A percentile compares a stretch with the other conserved stretches of the same genome.
Evolutionary conservation across 2,329 filamentous ascomycete species (phyloP).

Genomic region (Fusarium sororula): DNA sequence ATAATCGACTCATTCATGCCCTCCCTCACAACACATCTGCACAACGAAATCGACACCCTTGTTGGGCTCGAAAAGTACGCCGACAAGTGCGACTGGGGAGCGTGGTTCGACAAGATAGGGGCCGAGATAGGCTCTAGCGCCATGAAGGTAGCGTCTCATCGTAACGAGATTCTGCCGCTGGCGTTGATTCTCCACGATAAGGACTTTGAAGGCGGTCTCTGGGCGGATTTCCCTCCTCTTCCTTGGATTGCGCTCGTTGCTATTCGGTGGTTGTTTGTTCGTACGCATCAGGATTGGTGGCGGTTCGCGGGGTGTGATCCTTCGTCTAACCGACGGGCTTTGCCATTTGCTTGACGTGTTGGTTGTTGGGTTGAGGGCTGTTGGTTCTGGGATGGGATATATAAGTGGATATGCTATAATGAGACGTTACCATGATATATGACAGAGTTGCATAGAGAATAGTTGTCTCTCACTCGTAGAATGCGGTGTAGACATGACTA

Average conservation of each 20-base stretch:
- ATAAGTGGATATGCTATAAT: background rate
- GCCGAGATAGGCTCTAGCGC: constrained; percentile 14
- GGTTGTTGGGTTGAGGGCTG: background rate
- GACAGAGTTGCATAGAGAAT: background rate
- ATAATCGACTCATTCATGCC: constrained; percentile 45
- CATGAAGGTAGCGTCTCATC: constrained; percentile 29
- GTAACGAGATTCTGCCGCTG: constrained; percentile 37
- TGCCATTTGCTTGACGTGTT: constrained; percentile 47
- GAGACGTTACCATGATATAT: background rate
- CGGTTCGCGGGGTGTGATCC: constrained; percentile 47
- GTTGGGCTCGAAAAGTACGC: constrained; percentile 46
- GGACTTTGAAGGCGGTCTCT: constrained; percentile 41
- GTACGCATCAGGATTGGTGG: constrained; percentile 49
- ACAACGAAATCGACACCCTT: constrained; percentile 52
- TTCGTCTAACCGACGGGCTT: constrained; percentile 43
- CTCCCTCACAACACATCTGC: constrained; percentile 48
- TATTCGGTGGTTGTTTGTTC: constrained; percentile 47
- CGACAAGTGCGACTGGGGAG: constrained; percentile 48
- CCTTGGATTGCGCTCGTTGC: constrained; percentile 42
- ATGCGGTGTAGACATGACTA: background rate
- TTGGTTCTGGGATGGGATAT: background rate
- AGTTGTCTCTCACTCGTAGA: background rate
- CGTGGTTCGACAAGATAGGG: constrained; percentile 40
- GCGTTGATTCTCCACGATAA: constrained; percentile 42
- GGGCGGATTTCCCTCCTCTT: constrained; percentile 40